A percentile compares a stretch with the other conserved stretches of the same genome.
Evolutionary conservation across 768 basidiomycete species (phyloP).

Genomic region (Boletus coccyginus): DNA sequence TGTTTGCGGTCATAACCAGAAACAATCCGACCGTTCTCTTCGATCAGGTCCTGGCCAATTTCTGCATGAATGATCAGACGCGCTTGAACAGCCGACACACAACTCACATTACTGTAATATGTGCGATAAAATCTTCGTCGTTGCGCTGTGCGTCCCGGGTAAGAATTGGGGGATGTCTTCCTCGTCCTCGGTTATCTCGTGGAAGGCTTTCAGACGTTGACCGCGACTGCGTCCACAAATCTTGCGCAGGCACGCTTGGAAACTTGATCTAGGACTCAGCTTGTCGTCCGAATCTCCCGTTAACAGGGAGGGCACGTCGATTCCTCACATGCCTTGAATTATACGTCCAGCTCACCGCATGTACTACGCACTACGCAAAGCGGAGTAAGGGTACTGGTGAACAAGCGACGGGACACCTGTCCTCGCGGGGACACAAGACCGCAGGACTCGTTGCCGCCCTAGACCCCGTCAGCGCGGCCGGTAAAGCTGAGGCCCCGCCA

Average conservation of each 20-base stretch:
- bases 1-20: constrained; percentile 43
- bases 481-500: not conserved
- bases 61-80: constrained; percentile 2
- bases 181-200: constrained; percentile 21
- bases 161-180: constrained; percentile 20
- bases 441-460: constrained; percentile 54
- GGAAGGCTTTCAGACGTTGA: constrained; percentile 9
- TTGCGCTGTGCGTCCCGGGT: constrained; percentile 44
- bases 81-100: not conserved
- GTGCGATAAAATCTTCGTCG: constrained; percentile 55
- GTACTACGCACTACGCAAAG: constrained; percentile 4
- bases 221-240: constrained; percentile 26
- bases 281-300: constrained; percentile 29
- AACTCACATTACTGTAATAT: constrained; percentile 47
- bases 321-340: not conserved
- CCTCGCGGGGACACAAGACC: constrained; percentile 52
- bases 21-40: constrained; percentile 53
- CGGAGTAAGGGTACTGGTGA: constrained; percentile 28
- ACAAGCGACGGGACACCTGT: constrained; percentile 31
- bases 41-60: constrained; percentile 55
- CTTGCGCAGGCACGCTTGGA: constrained; percentile 28
- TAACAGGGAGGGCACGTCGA: constrained; percentile 42
- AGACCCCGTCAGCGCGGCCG: constrained; percentile 49
- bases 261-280: constrained; percentile 24
- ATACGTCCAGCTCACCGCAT: not conserved